Evolutionary conservation across 192 early-diverging fungal genomes (phyloP).

Genomic region (Phycomyces nitens): DNA sequence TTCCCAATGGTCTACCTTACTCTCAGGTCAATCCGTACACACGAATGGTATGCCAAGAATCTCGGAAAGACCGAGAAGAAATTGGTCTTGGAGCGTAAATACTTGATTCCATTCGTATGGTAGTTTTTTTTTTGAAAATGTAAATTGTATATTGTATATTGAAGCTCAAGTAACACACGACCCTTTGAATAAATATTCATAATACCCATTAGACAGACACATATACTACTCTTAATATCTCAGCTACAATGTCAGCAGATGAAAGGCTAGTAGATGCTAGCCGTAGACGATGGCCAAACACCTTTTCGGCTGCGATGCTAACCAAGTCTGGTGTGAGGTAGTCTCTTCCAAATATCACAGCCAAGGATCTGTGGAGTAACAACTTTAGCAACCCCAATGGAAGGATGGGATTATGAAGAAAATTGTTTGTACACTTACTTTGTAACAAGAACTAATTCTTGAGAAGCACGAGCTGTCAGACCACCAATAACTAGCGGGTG

Average conservation of each 20-base stretch:
- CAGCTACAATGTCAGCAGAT: slow-evolving; percentile 27
- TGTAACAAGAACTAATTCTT: slow-evolving; percentile 48
- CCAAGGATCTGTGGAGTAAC: too few species aligned
- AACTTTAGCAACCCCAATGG: too few species aligned
- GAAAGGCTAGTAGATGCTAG: background rate
- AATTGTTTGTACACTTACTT: slow-evolving; percentile 32
- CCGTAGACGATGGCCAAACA: slow-evolving; percentile 50
- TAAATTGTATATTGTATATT: too few species aligned
- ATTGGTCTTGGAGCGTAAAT: background rate
- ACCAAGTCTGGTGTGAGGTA: slow-evolving; percentile 55
- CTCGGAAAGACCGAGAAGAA: background rate
- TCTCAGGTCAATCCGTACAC: background rate
- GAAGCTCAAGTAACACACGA: too few species aligned
- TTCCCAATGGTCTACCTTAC: slow-evolving; percentile 14
- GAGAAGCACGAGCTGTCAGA: slow-evolving; percentile 46
- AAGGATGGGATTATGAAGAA: too few species aligned
- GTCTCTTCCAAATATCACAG: slow-evolving; percentile 45
- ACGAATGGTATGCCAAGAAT: slow-evolving; percentile 2
- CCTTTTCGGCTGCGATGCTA: slow-evolving; percentile 52
- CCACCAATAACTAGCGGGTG: slow-evolving; percentile 53
- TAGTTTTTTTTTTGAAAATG: too few species aligned
- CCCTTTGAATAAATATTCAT: too few species aligned
- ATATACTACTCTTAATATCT: slow-evolving; percentile 27
- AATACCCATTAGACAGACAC: slow-evolving; percentile 27
- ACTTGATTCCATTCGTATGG: slow-evolving; percentile 12